These are phyloP conservation scores for Phytopythium litorale DNA, from an alignment of 352 stramenopile species.

Conservation along the genomic window DNA sequence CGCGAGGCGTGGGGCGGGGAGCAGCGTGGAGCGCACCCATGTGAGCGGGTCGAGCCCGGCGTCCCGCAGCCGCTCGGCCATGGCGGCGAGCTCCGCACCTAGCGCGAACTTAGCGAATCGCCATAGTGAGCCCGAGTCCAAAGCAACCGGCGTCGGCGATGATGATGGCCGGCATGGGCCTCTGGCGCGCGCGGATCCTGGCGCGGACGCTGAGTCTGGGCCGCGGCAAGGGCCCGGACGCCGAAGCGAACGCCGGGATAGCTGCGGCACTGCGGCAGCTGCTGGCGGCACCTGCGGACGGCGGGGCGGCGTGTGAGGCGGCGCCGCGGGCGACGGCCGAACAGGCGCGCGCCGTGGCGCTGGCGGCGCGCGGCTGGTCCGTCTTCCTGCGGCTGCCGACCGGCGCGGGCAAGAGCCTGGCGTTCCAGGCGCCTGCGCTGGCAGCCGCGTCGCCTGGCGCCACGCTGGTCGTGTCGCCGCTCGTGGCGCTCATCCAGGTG, in stretches of 20 bases:
- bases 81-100: background rate
- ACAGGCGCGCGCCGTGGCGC: conserved; percentile 38
- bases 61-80: conserved; percentile 10
- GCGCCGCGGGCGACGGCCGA: conserved; percentile 28
- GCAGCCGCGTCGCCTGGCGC: conserved; percentile 23
- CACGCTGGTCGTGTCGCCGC: conserved; percentile 71
- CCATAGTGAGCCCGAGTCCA: background rate
- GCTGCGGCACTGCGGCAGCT: conserved; percentile 34
- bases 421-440: conserved; percentile 72
- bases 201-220: background rate
- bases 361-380: conserved; percentile 45
- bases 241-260: background rate
- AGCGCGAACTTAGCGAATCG: background rate
- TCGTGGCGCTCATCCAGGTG: conserved; percentile 78
- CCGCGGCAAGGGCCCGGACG: background rate
- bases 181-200: background rate
- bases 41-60: conserved; percentile 41
- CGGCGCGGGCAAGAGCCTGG: conserved; percentile 75
- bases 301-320: no score
- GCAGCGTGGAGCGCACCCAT: conserved; percentile 25
- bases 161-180: background rate
- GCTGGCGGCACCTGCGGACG: conserved; percentile 20
- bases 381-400: conserved; percentile 77
- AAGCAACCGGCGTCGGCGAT: background rate
- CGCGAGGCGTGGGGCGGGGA: background rate